phyloP scores from a whole-genome alignment of 2,329 filamentous ascomycete genomes.

The Thielaviopsis euricoi region DNA sequence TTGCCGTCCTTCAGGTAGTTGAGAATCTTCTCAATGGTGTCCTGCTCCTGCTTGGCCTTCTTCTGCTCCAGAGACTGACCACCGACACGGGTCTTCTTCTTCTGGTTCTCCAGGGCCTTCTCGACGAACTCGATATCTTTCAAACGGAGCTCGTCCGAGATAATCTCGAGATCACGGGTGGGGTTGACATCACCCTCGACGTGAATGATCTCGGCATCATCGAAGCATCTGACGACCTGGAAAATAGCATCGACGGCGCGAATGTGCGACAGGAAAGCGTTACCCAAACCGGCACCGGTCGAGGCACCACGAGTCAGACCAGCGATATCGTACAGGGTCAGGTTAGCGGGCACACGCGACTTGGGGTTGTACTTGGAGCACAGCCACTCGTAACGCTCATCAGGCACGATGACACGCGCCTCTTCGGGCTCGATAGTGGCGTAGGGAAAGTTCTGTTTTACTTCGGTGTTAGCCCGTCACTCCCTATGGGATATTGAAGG shows the following conservation, averaged over 20 bases:
- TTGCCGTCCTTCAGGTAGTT: slow-evolving; percentile 73
- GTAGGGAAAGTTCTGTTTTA: slow-evolving; percentile 82
- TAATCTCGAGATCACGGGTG: slow-evolving; percentile 84
- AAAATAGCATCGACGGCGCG: slow-evolving; percentile 96
- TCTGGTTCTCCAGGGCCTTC: slow-evolving; percentile 79
- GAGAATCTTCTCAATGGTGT: slow-evolving; percentile 80
- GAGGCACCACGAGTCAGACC: slow-evolving; percentile 91
- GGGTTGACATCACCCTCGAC: slow-evolving; percentile 98
- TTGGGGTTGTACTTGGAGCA: slow-evolving; percentile 95
- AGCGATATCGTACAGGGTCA: slow-evolving; percentile 98
- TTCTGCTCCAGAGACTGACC: slow-evolving; percentile 96
- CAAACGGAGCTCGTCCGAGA: slow-evolving; percentile 86
- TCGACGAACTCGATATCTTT: slow-evolving; percentile 98
- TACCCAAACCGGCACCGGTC: slow-evolving; percentile 91
- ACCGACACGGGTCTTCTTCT: slow-evolving; percentile 88
- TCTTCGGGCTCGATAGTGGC: slow-evolving; percentile 98
- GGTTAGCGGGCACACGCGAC: slow-evolving; percentile 86
- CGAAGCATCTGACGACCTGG: slow-evolving; percentile 91
- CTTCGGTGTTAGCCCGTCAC: slow-evolving; percentile 15
- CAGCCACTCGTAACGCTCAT: slow-evolving; percentile 92
- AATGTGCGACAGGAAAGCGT: slow-evolving; percentile 96
- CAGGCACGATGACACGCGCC: slow-evolving; percentile 89
- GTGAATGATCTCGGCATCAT: slow-evolving; percentile 98
- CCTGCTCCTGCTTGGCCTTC: slow-evolving; percentile 89
- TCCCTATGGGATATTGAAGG: slow-evolving; percentile 19